A percentile compares a stretch with the other conserved stretches of the same genome.
Evolutionary conservation across 225 moss, liverwort and hornwort genomes (phyloP).

Genomic region (Asterella californica): DNA sequence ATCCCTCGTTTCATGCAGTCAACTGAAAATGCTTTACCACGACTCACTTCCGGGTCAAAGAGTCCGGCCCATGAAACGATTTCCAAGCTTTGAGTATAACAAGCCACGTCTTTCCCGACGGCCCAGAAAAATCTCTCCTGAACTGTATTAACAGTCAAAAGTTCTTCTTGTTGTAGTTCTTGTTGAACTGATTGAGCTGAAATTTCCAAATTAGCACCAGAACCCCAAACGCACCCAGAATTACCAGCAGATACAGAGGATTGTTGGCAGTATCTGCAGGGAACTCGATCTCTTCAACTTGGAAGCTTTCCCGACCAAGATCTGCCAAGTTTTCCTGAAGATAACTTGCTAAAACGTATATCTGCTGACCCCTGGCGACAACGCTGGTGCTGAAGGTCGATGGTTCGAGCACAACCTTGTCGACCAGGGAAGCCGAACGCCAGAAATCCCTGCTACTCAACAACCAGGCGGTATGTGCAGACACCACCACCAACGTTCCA

Average conservation of each 20-base stretch:
- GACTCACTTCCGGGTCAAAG: background rate
- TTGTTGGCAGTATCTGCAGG: slow-evolving; percentile 35
- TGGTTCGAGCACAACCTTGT: slow-evolving; percentile 46
- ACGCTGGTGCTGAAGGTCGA: slow-evolving; percentile 41
- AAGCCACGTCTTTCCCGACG: background rate
- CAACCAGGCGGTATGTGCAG: slow-evolving; percentile 59
- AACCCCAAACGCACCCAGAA: slow-evolving; percentile 42
- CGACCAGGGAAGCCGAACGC: slow-evolving; percentile 60
- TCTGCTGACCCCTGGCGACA: slow-evolving; percentile 31
- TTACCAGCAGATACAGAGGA: slow-evolving; percentile 54
- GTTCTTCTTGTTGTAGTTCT: slow-evolving; percentile 56
- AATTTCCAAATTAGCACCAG: slow-evolving; percentile 59
- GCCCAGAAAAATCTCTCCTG: background rate
- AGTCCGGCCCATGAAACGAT: background rate
- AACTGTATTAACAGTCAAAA: slow-evolving; percentile 26
- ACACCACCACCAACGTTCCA: slow-evolving; percentile 66
- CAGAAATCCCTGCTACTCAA: slow-evolving; percentile 53
- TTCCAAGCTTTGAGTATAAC: background rate
- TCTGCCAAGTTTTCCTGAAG: slow-evolving; percentile 10
- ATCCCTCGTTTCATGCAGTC: no score
- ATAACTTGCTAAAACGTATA: slow-evolving; percentile 43
- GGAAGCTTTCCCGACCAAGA: slow-evolving; percentile 43
- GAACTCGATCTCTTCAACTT: slow-evolving; percentile 60
- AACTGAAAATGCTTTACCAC: background rate
- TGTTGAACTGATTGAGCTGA: slow-evolving; percentile 70